Percentiles rank a stretch among this genome's conserved stretches.
phyloP scores from a whole-genome alignment of 2,329 filamentous ascomycete species.

The Penicillium sp. region DNA sequence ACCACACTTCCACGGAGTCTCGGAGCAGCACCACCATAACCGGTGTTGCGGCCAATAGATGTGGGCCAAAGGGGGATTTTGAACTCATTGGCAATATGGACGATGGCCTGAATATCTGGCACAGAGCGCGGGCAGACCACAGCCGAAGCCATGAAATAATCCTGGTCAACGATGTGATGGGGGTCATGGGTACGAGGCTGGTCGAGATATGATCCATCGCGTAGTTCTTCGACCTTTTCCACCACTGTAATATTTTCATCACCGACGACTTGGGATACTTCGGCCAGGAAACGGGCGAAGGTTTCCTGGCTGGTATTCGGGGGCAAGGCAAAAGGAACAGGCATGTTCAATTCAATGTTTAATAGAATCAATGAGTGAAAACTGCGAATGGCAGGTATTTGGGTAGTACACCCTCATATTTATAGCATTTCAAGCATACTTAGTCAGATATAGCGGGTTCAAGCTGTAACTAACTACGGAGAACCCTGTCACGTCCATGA shows the following conservation, averaged over 20 bases:
- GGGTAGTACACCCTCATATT: neutral
- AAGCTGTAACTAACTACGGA: too few species aligned
- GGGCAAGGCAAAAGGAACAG: slow-evolving; percentile 14
- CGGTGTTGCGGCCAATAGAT: slow-evolving; percentile 45
- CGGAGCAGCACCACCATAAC: slow-evolving; percentile 49
- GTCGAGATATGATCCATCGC: slow-evolving; percentile 26
- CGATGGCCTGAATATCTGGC: slow-evolving; percentile 11
- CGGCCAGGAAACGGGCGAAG: neutral
- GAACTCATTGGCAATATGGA: slow-evolving; percentile 28
- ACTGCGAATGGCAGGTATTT: too few species aligned
- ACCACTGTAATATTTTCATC: slow-evolving; percentile 27
- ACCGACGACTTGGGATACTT: slow-evolving; percentile 13
- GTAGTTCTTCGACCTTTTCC: slow-evolving; percentile 12
- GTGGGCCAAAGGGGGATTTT: slow-evolving; percentile 34
- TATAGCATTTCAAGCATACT: neutral
- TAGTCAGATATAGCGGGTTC: too few species aligned
- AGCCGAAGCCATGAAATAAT: slow-evolving; percentile 46
- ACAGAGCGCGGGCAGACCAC: slow-evolving; percentile 28
- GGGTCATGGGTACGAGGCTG: slow-evolving; percentile 41
- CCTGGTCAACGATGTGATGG: slow-evolving; percentile 40
- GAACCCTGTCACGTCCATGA: too few species aligned
- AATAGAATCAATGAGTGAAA: too few species aligned
- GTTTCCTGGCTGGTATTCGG: slow-evolving; percentile 13
- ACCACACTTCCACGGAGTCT: neutral
- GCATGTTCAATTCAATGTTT: neutral